Conservation (phyloP, 148 eudicot genomes). For the Salicornia ramosissima region DNA sequence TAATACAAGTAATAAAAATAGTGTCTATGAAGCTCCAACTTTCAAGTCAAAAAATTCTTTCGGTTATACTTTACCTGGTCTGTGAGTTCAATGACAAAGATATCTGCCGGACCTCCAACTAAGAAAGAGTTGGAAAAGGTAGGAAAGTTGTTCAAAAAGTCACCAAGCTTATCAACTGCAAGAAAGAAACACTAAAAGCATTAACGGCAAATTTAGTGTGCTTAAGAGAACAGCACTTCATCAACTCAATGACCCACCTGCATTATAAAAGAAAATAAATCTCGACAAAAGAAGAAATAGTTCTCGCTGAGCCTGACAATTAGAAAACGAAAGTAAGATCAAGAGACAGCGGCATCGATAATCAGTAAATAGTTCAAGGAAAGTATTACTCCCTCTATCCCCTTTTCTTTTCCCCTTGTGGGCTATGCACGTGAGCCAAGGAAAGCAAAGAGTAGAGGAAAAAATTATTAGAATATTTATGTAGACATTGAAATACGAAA, state of each 20-base stretch:
- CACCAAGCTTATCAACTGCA: slow-evolving; percentile 67
- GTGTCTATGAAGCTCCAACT: slow-evolving; percentile 4
- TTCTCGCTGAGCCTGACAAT: slow-evolving; percentile 75
- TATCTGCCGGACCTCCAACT: slow-evolving; percentile 79
- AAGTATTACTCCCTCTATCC: no score
- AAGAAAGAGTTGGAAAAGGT: slow-evolving; percentile 80
- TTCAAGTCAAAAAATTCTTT: background rate
- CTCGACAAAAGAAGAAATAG: slow-evolving; percentile 86
- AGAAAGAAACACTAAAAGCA: slow-evolving; percentile 14
- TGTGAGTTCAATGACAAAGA: slow-evolving; percentile 77
- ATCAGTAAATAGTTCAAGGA: no score
- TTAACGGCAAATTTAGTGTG: slow-evolving; percentile 6
- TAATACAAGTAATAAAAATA: no score
- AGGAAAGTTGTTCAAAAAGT: slow-evolving; percentile 70
- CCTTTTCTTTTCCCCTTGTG: no score
- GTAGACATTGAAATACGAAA: slow-evolving; percentile 1
- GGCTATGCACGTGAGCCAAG: no score
- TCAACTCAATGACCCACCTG: slow-evolving; percentile 38
- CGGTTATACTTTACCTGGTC: slow-evolving; percentile 62
- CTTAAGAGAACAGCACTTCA: background rate
- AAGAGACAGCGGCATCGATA: background rate
- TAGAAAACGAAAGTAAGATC: slow-evolving; percentile 2
- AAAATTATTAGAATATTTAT: no score
- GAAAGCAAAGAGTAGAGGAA: no score
- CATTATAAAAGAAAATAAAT: slow-evolving; percentile 63